Evolutionary conservation across 1,139 yeast species (phyloP), one percentile per base, ranked within the genome.

Genomic region (Debaryomycetaceae sp.): DNA sequence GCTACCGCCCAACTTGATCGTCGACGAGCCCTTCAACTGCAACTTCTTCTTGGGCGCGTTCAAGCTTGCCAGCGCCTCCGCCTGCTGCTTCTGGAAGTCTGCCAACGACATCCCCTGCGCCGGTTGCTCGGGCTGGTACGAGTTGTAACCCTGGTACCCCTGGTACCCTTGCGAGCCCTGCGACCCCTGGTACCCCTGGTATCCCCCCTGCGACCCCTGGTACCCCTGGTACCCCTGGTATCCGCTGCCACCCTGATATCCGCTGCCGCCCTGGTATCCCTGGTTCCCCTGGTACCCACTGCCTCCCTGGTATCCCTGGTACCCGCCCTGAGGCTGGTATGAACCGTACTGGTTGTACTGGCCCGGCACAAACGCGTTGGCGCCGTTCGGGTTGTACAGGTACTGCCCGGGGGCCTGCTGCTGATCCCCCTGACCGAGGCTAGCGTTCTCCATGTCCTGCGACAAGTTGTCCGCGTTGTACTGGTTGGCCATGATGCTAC

Each of bases 91-190:
- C 58, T 85, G 84, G 62, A 79, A 86, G 51, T 88, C 95, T 36
- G 88, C 95, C 48, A 88, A 70, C 23, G 94, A 78, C 88, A 85
- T 79, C 32, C 91, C 93, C 37, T 63, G 65, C n/a, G 64, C 44
- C 42, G 59, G 68, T 21, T 51, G 49, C 37, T 45, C 54, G 28
- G 41, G 49, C 36, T 36, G 40, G 35, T 42, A 34, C 28, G 39
- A 37, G 25, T 48, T 47, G 46, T 53, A 47, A 40, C 59, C 35
- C 23, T 47, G 47, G 45, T 53, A 47, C 40, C 58, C 51, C 25
- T 48, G 51, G 35, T 55, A 25, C 43, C 42, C 36, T 37, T 34
- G 40, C 46, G 43, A 31, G 44, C 38, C 36, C 43, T 41, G 29
- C 56, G 56, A 17, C 52, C 46, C 44, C 33, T 49, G 48, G 44